Conservation (phyloP, 768 basidiomycete species). For the Suillus sp. region DNA sequence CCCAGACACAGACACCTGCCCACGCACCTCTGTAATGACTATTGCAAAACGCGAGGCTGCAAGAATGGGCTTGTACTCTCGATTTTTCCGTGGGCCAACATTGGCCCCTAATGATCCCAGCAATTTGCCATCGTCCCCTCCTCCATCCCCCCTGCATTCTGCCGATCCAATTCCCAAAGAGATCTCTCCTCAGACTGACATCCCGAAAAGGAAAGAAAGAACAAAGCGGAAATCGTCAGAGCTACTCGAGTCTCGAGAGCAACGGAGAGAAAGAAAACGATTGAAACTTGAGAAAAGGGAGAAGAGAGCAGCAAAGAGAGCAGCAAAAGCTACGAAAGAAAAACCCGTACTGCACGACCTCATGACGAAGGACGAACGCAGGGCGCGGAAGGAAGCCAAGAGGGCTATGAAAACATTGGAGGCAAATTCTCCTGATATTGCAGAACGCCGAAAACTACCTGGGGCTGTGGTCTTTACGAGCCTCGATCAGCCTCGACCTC, state of each 20-base stretch:
- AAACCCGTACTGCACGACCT: background rate
- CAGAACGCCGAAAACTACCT: background rate
- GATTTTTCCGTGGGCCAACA: slow-evolving; percentile 79
- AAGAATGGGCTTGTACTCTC: slow-evolving; percentile 70
- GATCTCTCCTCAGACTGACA: background rate
- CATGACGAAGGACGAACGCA: background rate
- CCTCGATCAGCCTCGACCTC: background rate
- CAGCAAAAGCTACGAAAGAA: slow-evolving; percentile 10
- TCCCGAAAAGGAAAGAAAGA: background rate
- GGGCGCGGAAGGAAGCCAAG: slow-evolving; percentile 13
- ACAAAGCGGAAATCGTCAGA: slow-evolving; percentile 19
- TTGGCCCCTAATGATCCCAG: slow-evolving; percentile 48
- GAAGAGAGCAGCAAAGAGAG: slow-evolving; percentile 16
- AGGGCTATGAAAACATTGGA: slow-evolving; percentile 9
- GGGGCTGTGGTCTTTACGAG: background rate
- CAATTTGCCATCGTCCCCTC: background rate
- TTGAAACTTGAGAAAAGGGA: slow-evolving; percentile 26
- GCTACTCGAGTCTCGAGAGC: slow-evolving; percentile 19
- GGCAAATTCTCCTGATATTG: background rate
- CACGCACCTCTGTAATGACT: slow-evolving; percentile 54
- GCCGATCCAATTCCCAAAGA: background rate
- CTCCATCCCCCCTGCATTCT: slow-evolving; percentile 4
- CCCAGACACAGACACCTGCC: slow-evolving; percentile 32
- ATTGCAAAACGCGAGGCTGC: slow-evolving; percentile 81
- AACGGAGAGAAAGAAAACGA: slow-evolving; percentile 26